Percentiles rank a stretch among this genome's conserved stretches.
phyloP scores from a whole-genome alignment of 257 asterid genomes.

The Solanum boliviense region DNA sequence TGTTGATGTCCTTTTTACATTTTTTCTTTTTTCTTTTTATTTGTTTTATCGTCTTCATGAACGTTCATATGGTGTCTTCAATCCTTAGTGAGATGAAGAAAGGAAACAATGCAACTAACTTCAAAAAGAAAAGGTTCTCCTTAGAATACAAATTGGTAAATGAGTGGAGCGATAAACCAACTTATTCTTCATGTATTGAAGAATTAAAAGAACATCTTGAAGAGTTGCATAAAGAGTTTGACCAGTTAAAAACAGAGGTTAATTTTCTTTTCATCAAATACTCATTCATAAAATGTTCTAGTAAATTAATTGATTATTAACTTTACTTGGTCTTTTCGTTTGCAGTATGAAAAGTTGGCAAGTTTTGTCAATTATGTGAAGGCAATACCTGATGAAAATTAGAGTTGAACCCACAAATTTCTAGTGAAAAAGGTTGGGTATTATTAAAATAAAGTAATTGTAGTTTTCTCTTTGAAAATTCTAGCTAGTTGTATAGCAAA shows the following conservation, averaged over 20 bases:
- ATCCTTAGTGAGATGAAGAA: not conserved
- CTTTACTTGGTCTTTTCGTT: not conserved
- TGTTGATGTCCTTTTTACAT: not conserved
- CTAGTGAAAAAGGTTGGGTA: not conserved
- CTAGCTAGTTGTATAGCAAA: not conserved
- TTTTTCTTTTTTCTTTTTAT: not conserved
- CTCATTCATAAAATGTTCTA: not conserved
- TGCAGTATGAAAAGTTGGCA: not conserved
- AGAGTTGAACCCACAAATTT: not conserved
- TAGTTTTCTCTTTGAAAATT: not conserved
- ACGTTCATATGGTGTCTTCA: not conserved
- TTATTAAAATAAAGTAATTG: not conserved
- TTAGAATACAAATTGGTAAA: not conserved
- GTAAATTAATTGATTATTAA: not conserved
- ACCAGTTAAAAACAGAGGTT: not conserved
- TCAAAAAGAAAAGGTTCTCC: not conserved
- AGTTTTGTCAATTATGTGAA: not conserved
- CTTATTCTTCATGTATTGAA: not conserved
- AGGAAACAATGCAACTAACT: not conserved
- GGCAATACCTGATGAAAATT: not conserved
- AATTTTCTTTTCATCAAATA: not conserved
- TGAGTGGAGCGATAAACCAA: not conserved
- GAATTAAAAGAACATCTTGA: not conserved
- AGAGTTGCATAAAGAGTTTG: not conserved
- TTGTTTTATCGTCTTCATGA: not conserved